Percentiles rank a stretch among this genome's conserved stretches.
These are phyloP conservation scores for Biscogniauxia marginata DNA, from an alignment of 2,329 filamentous ascomycete species.

Conservation along the genomic window DNA sequence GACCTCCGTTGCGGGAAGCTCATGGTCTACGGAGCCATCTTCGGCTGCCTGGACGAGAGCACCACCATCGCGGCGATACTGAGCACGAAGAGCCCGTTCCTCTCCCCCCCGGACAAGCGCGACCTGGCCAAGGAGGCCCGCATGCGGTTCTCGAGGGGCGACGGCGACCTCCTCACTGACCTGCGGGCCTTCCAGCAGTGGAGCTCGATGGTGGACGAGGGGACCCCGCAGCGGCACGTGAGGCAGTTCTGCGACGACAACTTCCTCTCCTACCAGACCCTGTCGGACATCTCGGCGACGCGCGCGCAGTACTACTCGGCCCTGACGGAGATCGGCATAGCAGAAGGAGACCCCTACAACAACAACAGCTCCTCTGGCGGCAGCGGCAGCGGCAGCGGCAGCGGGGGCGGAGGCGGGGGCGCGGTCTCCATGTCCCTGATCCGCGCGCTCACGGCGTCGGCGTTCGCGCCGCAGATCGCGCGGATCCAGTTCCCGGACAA, in stretches of 20 bases:
- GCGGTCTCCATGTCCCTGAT: conserved; percentile 50
- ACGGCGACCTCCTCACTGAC: conserved; percentile 88
- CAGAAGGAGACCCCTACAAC: conserved; percentile 32
- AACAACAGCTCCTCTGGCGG: conserved; percentile 24
- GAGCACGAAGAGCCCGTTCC: conserved; percentile 84
- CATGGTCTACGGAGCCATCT: conserved; percentile 92
- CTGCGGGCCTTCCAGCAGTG: conserved; percentile 81
- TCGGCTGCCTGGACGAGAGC: conserved; percentile 85
- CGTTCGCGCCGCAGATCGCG: conserved; percentile 82
- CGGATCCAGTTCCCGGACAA: conserved; percentile 93
- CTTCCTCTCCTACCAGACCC: conserved; percentile 78
- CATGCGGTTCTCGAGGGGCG: conserved; percentile 68
- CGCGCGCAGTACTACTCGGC: conserved; percentile 82
- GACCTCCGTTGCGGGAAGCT: conserved; percentile 92
- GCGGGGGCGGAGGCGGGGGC: too few species aligned
- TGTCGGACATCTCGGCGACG: conserved; percentile 86
- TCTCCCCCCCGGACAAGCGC: conserved; percentile 78
- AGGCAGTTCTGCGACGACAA: conserved; percentile 80
- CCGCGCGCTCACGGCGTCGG: conserved; percentile 68
- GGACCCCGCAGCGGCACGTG: conserved; percentile 60
- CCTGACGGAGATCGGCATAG: conserved; percentile 81
- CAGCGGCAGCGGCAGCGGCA: too few species aligned
- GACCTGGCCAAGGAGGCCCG: conserved; percentile 79
- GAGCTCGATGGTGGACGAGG: conserved; percentile 62
- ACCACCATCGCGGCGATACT: conserved; percentile 88